Evolutionary conservation across 2,329 filamentous ascomycete species (phyloP).

Genomic region (Periconia macrospinosa): DNA sequence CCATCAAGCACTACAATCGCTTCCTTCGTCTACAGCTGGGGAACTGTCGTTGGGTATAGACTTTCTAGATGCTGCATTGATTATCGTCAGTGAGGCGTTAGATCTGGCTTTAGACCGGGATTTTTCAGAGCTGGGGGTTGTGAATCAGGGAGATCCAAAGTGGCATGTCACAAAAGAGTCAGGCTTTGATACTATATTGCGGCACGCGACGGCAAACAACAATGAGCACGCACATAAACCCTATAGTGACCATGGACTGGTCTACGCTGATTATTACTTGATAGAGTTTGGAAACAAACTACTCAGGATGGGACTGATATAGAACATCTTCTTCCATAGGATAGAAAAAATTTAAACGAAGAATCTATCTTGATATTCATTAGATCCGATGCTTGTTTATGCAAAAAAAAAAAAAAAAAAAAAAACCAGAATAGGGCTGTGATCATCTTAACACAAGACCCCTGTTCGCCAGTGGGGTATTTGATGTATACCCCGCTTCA

Average conservation of each 20-base stretch:
- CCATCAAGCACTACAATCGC: constrained; percentile 34
- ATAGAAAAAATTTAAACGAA: too few relatives aligned
- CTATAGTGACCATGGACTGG: constrained; percentile 52
- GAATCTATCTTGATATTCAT: too few relatives aligned
- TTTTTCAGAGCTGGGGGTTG: constrained; percentile 23
- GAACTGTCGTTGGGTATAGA: constrained; percentile 7
- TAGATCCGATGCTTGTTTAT: too few relatives aligned
- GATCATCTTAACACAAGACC: too few relatives aligned
- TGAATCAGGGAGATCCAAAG: constrained; percentile 5
- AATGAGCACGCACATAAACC: constrained; percentile 49
- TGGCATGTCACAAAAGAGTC: constrained; percentile 30
- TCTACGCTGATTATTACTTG: constrained; percentile 56
- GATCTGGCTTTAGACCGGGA: constrained; percentile 34
- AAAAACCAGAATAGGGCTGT: too few relatives aligned
- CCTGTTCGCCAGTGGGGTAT: too few relatives aligned
- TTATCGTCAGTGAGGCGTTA: constrained; percentile 29
- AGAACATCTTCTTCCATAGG: not conserved
- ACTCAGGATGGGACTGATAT: constrained; percentile 38
- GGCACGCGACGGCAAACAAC: constrained; percentile 52
- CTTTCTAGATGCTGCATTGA: constrained; percentile 22
- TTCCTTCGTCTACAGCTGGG: constrained; percentile 5
- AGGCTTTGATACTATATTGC: constrained; percentile 49
- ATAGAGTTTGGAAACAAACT: constrained; percentile 52
- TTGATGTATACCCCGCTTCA: too few relatives aligned
- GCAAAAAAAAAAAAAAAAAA: too few relatives aligned